Base-by-base conservation (phyloP, 805 yeast genomes). In the Yarrowia osloensis region DNA sequence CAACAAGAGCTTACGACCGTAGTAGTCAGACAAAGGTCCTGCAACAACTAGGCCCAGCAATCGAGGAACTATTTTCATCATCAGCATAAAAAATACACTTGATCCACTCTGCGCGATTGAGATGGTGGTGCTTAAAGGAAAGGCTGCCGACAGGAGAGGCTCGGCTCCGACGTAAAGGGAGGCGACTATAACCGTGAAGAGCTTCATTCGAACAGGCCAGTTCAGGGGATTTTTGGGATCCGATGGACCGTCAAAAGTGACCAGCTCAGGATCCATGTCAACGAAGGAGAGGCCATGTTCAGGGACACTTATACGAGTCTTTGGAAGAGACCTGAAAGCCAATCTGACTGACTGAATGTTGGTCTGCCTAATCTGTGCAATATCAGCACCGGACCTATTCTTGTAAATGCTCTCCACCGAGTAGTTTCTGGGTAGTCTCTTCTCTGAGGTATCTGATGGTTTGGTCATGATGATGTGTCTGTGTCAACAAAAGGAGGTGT, bases 141-240 rank as follows among this genome's bases (percentile, higher is more conserved):
- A 54, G 15, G 31, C 61, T 26, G 61, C 44, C 4, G 61, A 35
- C 29, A 54, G 24, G 31, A 54, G 22, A 4, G 61, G 61, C 24
- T 54, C 61, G 17, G 31, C 44, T 8, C 33, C 44, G 2, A 54
- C 44, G 11, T 47, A 47, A 3, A 54, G 42, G 2, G 61, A 54
- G 7, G 61, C 42, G 4, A 26, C 29, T 5, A 35, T 13, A 6
- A 54, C 33, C 5, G 46, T 17, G 19, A 54, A 54, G 8, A 54
- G 35, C 22, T 54, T 54, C 19, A n/a, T 54, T 6, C n/a, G 19
- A 1, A 5, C 2, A 2, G 19, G 9, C 46, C 62, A 54, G 12
- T 37, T 26, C 22, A 4, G 3, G 35, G 46, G 46, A 7, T n/a
- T 26, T 11, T 5, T 0, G 0, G 33, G 50, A 17, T 46, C 50